Base-by-base conservation (phyloP, 441 rosid species). In the Erodium trifolium region DNA sequence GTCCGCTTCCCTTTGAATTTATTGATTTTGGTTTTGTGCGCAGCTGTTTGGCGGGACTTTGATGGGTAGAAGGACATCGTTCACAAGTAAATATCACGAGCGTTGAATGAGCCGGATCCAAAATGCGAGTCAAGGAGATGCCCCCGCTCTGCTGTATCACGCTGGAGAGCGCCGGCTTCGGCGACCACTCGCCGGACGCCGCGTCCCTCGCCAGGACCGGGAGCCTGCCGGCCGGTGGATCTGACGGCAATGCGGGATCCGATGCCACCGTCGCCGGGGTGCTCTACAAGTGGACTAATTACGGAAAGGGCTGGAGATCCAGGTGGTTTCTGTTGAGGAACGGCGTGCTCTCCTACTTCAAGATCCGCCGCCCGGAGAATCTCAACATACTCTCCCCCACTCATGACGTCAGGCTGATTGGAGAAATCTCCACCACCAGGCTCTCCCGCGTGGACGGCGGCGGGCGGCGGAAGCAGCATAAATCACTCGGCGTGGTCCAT, bases 301-400 rank as follows among this genome's bases (percentile, higher is more conserved):
- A 84, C 85, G 91, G 99, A 1, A 92, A 88, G 74, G 98, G 99
- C n/a, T 94, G 99, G 99, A 88, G 99, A 86, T 90, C 93, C 65
- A 85, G 99, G 67, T 94, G 97, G 98, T 92, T 94, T 76, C 77
- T 86, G 37, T 85, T 94, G 65, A 85, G 85, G 60, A 86, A 87
- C 57, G 98, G 97, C 39, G 82, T 84, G 67, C 85, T 94, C 10
- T 92, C 94, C 3, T 94, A 94, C 72, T 92, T 93, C 3, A 94
- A 90, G 85, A 84, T 84, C 77, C 90, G 86, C 23, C 82, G 92
- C 49, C 81, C 89, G 59, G 97, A 86, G 77, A 80, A 82, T 80
- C 81, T 91, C 1, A 79, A 78, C 67, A 23, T 23, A 23, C 73
- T 79, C 3, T 72, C 86, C 23, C 81, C 86, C 17, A 73, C 77